Conservation (phyloP, 1,284 basidiomycete genomes). For the Athelia sp. region DNA sequence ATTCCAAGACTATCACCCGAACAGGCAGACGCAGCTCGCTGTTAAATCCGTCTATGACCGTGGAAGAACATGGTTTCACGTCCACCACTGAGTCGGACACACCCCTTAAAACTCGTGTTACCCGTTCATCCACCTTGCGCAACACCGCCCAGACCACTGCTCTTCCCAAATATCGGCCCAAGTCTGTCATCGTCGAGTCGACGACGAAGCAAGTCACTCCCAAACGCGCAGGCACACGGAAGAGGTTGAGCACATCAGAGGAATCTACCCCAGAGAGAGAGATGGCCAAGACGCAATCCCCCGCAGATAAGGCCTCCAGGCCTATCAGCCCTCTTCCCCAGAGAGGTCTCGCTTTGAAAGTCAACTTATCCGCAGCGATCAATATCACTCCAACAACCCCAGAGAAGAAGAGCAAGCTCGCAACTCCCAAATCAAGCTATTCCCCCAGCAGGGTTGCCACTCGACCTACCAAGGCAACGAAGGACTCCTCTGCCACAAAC, state of each 20-base stretch:
- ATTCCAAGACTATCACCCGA: conserved; percentile 39
- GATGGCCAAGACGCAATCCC: conserved; percentile 15
- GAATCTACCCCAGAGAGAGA: conserved; percentile 42
- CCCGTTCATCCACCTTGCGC: conserved; percentile 48
- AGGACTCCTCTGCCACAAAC: conserved; percentile 39
- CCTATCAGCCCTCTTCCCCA: conserved; percentile 71
- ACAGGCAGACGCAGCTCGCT: conserved; percentile 35
- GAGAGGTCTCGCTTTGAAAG: conserved; percentile 50
- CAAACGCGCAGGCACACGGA: conserved; percentile 45
- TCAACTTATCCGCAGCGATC: conserved; percentile 43
- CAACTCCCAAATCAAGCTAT: conserved; percentile 25
- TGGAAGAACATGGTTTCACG: not conserved
- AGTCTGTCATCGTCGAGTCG: conserved; percentile 46
- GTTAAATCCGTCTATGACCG: conserved; percentile 4
- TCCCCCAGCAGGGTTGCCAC: conserved; percentile 29
- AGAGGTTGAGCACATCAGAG: conserved; percentile 49
- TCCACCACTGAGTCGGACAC: conserved; percentile 16
- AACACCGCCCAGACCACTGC: conserved; percentile 39
- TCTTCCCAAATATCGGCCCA: conserved; percentile 70
- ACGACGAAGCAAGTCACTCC: conserved; percentile 49
- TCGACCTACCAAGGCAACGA: conserved; percentile 52
- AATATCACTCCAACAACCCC: conserved; percentile 47
- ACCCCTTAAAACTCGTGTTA: conserved; percentile 25
- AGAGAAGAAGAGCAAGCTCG: conserved; percentile 34
- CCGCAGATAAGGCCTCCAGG: conserved; percentile 34